Conservation (phyloP, 495 filamentous ascomycete genomes). For the Hypoxylon rickii region DNA sequence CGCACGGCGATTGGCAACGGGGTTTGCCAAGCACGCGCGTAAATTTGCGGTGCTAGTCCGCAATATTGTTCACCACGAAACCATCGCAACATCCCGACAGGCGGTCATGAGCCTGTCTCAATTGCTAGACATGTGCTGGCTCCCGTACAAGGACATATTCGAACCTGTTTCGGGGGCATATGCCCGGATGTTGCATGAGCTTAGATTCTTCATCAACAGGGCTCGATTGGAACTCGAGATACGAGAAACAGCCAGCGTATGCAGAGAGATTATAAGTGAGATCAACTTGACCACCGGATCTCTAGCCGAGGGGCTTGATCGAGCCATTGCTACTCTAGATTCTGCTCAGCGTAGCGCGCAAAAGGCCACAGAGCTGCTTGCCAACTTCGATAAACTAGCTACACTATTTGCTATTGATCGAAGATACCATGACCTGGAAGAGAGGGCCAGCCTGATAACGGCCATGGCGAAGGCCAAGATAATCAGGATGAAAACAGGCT, state of each 20-base stretch:
- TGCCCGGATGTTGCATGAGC: not conserved
- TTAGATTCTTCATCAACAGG: conserved; percentile 2
- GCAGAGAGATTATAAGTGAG: not conserved
- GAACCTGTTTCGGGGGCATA: not conserved
- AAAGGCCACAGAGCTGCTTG: not conserved
- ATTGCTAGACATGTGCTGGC: conserved; percentile 26
- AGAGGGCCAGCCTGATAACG: conserved; percentile 8
- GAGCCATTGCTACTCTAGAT: conserved; percentile 3
- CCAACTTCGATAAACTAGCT: conserved; percentile 8
- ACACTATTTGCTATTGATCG: conserved; percentile 9
- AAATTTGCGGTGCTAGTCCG: conserved; percentile 7
- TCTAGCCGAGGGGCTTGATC: conserved; percentile 4
- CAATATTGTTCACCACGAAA: conserved; percentile 10
- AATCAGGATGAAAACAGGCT: conserved; percentile 25
- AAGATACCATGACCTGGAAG: conserved; percentile 11
- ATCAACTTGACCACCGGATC: conserved; percentile 1
- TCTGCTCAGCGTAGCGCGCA: conserved; percentile 11
- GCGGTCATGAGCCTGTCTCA: conserved; percentile 20
- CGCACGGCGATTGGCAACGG: conserved; percentile 34
- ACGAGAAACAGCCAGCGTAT: conserved; percentile 10
- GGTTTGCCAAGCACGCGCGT: conserved; percentile 34
- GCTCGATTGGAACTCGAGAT: conserved; percentile 15
- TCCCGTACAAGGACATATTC: conserved; percentile 21
- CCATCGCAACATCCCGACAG: conserved; percentile 16
- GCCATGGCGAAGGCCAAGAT: conserved; percentile 4